Conservation (phyloP, 495 filamentous ascomycete species). For the Hyaloscypha hepaticicola region DNA sequence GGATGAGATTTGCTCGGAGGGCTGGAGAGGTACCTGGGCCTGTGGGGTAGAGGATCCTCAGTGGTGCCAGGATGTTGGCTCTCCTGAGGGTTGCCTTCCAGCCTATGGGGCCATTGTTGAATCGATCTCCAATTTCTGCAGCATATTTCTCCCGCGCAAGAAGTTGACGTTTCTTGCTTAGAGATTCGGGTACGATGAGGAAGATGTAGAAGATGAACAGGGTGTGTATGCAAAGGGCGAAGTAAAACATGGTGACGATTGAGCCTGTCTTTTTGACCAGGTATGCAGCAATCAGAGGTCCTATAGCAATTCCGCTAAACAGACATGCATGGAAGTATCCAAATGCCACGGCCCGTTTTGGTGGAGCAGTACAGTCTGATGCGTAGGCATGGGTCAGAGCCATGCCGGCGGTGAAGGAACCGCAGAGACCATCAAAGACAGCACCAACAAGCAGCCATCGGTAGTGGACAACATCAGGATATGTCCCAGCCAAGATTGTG, state of each 20-base stretch:
- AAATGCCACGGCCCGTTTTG: conserved; percentile 78
- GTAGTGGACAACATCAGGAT: conserved; percentile 67
- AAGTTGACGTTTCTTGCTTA: conserved; percentile 65
- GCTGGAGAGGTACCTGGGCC: conserved; percentile 55
- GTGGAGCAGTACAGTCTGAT: conserved; percentile 80
- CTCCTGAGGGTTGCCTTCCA: conserved; percentile 20
- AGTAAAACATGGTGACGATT: conserved; percentile 74
- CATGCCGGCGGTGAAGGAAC: conserved; percentile 81
- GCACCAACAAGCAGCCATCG: conserved; percentile 72
- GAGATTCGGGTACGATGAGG: conserved; percentile 76
- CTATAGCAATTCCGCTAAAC: conserved; percentile 81
- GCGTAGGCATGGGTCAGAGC: conserved; percentile 82
- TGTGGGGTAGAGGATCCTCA: conserved; percentile 73
- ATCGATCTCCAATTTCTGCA: conserved; percentile 18
- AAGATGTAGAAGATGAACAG: conserved; percentile 68
- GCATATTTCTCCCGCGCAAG: conserved; percentile 66
- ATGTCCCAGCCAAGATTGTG: conserved; percentile 72
- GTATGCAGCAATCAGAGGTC: conserved; percentile 75
- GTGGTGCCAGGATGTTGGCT: conserved; percentile 66
- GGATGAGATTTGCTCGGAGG: conserved; percentile 73
- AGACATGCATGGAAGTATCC: conserved; percentile 85
- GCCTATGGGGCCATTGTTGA: conserved; percentile 3
- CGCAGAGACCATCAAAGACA: conserved; percentile 76
- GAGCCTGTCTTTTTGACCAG: conserved; percentile 68
- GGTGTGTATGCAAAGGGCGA: conserved; percentile 66